Conservation (phyloP, 2,329 filamentous ascomycete species). For the Talaromyces atroroseus region DNA sequence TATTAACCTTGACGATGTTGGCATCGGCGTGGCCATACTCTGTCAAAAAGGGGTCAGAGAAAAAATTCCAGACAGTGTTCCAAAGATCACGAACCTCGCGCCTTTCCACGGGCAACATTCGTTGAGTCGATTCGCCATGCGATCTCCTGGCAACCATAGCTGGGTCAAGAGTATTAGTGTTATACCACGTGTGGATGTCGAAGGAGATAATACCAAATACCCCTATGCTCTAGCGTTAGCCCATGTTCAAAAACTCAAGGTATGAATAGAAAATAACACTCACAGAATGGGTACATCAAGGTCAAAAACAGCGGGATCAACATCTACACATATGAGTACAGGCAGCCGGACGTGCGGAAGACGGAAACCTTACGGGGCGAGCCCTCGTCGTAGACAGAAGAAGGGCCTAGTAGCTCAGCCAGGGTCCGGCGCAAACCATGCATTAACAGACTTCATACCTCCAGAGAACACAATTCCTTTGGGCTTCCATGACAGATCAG, state of each 20-base stretch:
- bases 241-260: slow-evolving; percentile 56
- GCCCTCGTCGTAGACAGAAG: slow-evolving; percentile 74
- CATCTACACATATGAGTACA: slow-evolving; percentile 1
- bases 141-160: slow-evolving; percentile 64
- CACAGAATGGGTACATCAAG: slow-evolving; percentile 46
- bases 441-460: neutral
- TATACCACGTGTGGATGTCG: neutral
- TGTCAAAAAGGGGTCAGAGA: neutral
- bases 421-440: slow-evolving; percentile 66
- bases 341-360: neutral
- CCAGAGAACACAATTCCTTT: slow-evolving; percentile 56
- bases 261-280: slow-evolving; percentile 47
- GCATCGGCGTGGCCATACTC: slow-evolving; percentile 64
- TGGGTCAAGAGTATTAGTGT: slow-evolving; percentile 20
- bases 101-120: slow-evolving; percentile 64
- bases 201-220: neutral
- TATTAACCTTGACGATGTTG: neutral
- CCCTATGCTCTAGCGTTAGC: neutral
- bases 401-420: slow-evolving; percentile 56
- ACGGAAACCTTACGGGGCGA: slow-evolving; percentile 53
- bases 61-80: too few relatives aligned
- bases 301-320: slow-evolving; percentile 76
- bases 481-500: slow-evolving; percentile 71
- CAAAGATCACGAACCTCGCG: slow-evolving; percentile 41
- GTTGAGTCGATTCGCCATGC: slow-evolving; percentile 61